Evolutionary conservation across 1,284 basidiomycete genomes (phyloP).

Genomic region (Malassezia slooffiae): DNA sequence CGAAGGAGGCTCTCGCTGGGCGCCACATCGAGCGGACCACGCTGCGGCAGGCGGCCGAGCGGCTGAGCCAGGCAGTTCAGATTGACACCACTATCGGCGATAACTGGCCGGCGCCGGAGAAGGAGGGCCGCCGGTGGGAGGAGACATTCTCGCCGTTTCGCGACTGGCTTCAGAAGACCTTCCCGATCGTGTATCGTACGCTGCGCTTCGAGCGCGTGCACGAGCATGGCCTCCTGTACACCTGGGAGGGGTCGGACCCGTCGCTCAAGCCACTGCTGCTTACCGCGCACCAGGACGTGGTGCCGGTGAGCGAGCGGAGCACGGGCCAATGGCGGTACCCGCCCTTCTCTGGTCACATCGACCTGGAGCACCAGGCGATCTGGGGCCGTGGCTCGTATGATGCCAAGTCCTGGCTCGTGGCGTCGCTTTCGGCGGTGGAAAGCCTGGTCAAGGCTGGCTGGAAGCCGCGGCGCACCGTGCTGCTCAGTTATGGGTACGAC

Average conservation of each 20-base stretch:
- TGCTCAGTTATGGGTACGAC: slow-evolving; percentile 61
- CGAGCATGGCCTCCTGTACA: slow-evolving; percentile 58
- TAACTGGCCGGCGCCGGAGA: slow-evolving; percentile 22
- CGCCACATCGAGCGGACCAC: neutral
- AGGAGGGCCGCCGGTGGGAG: slow-evolving; percentile 20
- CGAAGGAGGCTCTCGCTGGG: neutral
- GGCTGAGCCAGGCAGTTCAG: slow-evolving; percentile 29
- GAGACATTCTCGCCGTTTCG: slow-evolving; percentile 26
- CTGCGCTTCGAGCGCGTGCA: slow-evolving; percentile 49
- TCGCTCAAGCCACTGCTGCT: slow-evolving; percentile 58
- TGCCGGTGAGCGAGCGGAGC: slow-evolving; percentile 52
- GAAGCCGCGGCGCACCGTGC: slow-evolving; percentile 49
- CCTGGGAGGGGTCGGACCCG: slow-evolving; percentile 55
- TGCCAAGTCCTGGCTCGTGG: slow-evolving; percentile 49
- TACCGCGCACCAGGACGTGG: slow-evolving; percentile 52
- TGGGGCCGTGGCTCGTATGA: slow-evolving; percentile 49
- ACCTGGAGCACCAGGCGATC: slow-evolving; percentile 48
- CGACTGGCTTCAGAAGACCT: slow-evolving; percentile 21
- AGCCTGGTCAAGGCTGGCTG: slow-evolving; percentile 48
- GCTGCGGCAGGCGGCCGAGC: slow-evolving; percentile 1
- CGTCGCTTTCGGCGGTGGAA: slow-evolving; percentile 50
- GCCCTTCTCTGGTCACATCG: slow-evolving; percentile 51
- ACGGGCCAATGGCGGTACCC: slow-evolving; percentile 50
- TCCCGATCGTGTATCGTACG: slow-evolving; percentile 21
- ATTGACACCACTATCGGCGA: slow-evolving; percentile 34